Percentiles rank a stretch among this genome's conserved stretches.
Conservation (phyloP, 768 basidiomycete species). For the Boletus pseudopeckii region DNA sequence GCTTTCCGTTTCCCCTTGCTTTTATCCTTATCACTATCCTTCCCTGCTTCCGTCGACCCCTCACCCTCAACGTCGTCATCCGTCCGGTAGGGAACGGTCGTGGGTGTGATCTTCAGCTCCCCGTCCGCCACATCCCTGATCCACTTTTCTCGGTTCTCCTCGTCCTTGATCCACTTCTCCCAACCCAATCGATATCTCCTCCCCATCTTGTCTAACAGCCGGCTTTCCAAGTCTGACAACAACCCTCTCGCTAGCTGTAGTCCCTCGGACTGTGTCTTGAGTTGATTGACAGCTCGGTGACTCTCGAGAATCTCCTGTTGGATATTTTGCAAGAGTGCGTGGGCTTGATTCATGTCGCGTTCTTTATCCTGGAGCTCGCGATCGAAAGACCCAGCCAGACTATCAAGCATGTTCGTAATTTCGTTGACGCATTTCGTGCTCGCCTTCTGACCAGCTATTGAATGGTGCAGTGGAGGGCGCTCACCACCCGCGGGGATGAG, state of each 20-base stretch:
- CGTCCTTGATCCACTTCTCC: conserved; percentile 90
- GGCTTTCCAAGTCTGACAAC: conserved; percentile 60
- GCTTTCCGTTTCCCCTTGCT: conserved; percentile 55
- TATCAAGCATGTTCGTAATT: conserved; percentile 81
- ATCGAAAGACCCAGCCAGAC: conserved; percentile 86
- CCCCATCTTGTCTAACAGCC: conserved; percentile 73
- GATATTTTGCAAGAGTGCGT: conserved; percentile 79
- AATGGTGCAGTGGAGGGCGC: conserved; percentile 77
- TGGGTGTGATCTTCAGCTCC: conserved; percentile 44
- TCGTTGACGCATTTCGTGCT: conserved; percentile 83
- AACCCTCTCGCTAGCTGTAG: conserved; percentile 56
- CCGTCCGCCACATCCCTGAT: conserved; percentile 65
- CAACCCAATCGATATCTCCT: conserved; percentile 80
- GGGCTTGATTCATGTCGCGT: conserved; percentile 85
- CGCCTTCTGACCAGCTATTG: conserved; percentile 79
- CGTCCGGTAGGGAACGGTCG: conserved; percentile 43
- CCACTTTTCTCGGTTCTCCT: conserved; percentile 70
- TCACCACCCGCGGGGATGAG: conserved; percentile 48
- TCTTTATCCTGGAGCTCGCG: conserved; percentile 90
- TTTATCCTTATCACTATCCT: conserved; percentile 44
- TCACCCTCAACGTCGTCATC: conserved; percentile 47
- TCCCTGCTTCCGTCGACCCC: conserved; percentile 33
- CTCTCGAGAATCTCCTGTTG: conserved; percentile 88
- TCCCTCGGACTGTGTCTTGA: conserved; percentile 65
- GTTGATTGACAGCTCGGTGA: conserved; percentile 67